Conservation (phyloP, 2,329 filamentous ascomycete species). For the Aspergillus fructus region DNA sequence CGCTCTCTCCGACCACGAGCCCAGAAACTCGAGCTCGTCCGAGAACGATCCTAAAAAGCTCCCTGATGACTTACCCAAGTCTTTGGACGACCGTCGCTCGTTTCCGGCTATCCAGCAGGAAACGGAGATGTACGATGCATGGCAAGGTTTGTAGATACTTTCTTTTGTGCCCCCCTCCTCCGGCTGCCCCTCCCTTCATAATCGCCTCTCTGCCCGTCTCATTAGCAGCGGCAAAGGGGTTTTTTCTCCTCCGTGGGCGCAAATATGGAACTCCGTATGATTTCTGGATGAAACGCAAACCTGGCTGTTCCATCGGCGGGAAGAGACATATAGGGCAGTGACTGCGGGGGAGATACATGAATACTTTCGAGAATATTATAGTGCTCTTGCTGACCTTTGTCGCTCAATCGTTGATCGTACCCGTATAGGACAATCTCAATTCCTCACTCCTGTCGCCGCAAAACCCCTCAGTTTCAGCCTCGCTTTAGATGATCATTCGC, state of each 20-base stretch:
- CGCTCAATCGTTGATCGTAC: background rate
- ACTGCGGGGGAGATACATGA: background rate
- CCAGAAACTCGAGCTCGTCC: conserved; percentile 17
- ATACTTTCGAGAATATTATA: background rate
- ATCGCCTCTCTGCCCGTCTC: background rate
- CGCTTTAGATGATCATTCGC: conserved; percentile 73
- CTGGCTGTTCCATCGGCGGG: background rate
- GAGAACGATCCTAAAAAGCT: conserved; percentile 45
- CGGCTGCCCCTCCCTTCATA: background rate
- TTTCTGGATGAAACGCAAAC: background rate
- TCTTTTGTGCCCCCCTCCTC: background rate
- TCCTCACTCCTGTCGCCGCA: conserved; percentile 80
- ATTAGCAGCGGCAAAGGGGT: background rate
- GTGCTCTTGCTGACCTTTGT: background rate
- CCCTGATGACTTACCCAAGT: conserved; percentile 83
- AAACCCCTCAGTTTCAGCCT: conserved; percentile 85
- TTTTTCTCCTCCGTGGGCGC: background rate
- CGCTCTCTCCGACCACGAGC: conserved; percentile 26
- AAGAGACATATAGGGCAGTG: background rate
- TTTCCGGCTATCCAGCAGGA: conserved; percentile 70
- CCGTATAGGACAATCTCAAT: conserved; percentile 82
- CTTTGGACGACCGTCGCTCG: conserved; percentile 80
- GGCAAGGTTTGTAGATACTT: conserved; percentile 70
- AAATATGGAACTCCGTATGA: background rate
- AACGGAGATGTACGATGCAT: conserved; percentile 98